Evolutionary conservation across 805 yeast genomes (phyloP), one percentile per base, ranked within the genome.

Genomic region (Cyberlindnera japonica): DNA sequence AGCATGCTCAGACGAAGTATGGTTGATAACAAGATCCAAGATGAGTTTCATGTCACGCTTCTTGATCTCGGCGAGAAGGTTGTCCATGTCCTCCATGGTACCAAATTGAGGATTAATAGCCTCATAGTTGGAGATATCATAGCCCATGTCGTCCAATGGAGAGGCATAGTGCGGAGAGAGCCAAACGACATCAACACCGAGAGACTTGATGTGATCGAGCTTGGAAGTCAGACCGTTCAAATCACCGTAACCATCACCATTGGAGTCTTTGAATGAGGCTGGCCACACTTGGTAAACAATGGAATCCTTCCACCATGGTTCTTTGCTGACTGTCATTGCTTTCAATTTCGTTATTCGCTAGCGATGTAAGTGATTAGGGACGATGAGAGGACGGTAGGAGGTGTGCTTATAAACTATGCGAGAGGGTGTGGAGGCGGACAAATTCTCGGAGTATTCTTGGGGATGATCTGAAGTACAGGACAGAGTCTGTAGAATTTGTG

Each of bases 91-190:
- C 43, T 71, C 71, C 58, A 75, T 54, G 12, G 78, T 67, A 28
- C 83, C 83, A 56, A 73, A 77, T 43, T 64, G 63, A 12, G 73
- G 70, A 56, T 76, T 69, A 26, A 77, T 68, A 18, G 59, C 67
- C 55, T 73, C 68, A 59, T 77, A 77, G 58, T 77, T 69, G 15
- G 74, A 59, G 51, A 77, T 74, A 50, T 77, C 82, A 53, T 76
- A 77, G 4, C 83, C 83, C 81, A 77, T 76, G 55, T 77, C 83
- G 37, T 69, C 74, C 54, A 73, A 77, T 6, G 82, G 82, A 3
- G 79, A 71, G 45, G 73, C 77, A 59, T 67, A 75, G 64, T 73
- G 72, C 17, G 82, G 83, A 19, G 75, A 71, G 40, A 77, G 55
- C 83, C 82, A 77, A 28, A 77, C 60, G 13, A 72, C 69, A 42